Percentiles rank a stretch among this genome's conserved stretches.
phyloP scores from a whole-genome alignment of 1,139 yeast genomes.

The Zhuliangozyma parablackwelliae region DNA sequence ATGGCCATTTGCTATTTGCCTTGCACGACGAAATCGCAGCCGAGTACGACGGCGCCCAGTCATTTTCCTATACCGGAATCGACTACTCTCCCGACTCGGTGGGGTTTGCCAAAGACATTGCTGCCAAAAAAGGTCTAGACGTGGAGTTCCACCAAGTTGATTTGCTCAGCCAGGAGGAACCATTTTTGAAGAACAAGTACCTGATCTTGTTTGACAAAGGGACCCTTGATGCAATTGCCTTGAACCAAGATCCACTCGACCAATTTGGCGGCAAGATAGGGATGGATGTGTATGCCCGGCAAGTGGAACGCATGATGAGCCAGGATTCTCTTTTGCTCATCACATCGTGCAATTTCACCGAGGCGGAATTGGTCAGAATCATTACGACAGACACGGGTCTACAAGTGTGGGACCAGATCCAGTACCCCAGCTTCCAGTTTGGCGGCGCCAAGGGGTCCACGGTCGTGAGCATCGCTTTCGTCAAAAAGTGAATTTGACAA shows the following conservation, averaged over 20 bases:
- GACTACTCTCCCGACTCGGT: slow-evolving; percentile 85
- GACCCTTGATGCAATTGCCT: slow-evolving; percentile 92
- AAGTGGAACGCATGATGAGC: slow-evolving; percentile 55
- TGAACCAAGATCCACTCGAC: slow-evolving; percentile 54
- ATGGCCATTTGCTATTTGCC: slow-evolving; percentile 81
- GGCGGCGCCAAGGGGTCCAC: slow-evolving; percentile 88
- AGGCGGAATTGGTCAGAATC: slow-evolving; percentile 59
- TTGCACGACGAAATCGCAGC: slow-evolving; percentile 50
- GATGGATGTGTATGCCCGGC: slow-evolving; percentile 58
- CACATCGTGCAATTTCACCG: slow-evolving; percentile 95
- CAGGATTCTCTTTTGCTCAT: slow-evolving; percentile 61
- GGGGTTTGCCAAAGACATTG: slow-evolving; percentile 61
- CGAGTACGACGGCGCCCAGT: slow-evolving; percentile 40
- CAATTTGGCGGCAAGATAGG: slow-evolving; percentile 45
- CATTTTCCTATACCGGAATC: slow-evolving; percentile 54
- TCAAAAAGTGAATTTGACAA: slow-evolving; percentile 20
- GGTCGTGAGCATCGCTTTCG: slow-evolving; percentile 81
- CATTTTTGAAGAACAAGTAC: slow-evolving; percentile 37
- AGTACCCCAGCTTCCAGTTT: slow-evolving; percentile 79
- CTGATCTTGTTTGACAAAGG: slow-evolving; percentile 89
- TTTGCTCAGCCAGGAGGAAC: slow-evolving; percentile 30
- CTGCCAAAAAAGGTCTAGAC: slow-evolving; percentile 33
- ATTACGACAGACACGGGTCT: slow-evolving; percentile 40
- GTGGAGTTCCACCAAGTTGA: slow-evolving; percentile 40
- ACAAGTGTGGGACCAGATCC: slow-evolving; percentile 56